Base-by-base conservation (phyloP, 2,329 filamentous ascomycete genomes). In the Periconia sp. region DNA sequence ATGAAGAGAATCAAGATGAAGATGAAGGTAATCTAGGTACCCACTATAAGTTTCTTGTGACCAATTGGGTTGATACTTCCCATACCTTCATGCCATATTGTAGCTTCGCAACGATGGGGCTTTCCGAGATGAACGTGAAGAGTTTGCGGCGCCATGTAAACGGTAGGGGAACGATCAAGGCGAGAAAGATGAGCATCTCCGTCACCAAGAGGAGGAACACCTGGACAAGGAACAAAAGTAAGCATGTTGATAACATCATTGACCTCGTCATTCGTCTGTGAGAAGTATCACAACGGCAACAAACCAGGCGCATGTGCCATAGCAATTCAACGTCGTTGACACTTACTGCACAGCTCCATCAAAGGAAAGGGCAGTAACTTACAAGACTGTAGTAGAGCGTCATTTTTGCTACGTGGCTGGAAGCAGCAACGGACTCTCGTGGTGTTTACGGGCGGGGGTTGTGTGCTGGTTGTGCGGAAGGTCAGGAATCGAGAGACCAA, bases 1-100 rank as follows among this genome's bases (percentile, higher is more conserved):
- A 97, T 83, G 76, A 99, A 99, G 55, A 99, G 86, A 54, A 99
- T 96, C 46, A 97, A 80, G 65, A 99, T 97, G 78, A 99, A 99
- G 69, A 99, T 92, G 70, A 99, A 99, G 2, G 91, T 96, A 44
- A 99, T 99, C 83, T 86, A 52, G 1, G 13, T 4, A 1, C 8
- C 6, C 4, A 36, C 64, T 36, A 66, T 7, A 13, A 3, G 32
- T 16, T 8, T 5, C n/a, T 10, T 3, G 17, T 24, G 2, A 9
- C 26, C 10, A 12, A 2, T 17, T 18, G 32, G 4, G 12, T 31
- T 22, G 7, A 5, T 2, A 8, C 29, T 35, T 13, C n/a, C n/a
- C 67, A 19, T 71, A 85, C 84, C 82, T 96, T 97, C 77, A 99
- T 81, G 63, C 91, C 92, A 78, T 99, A 96, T 78, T 97, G 92